Percentiles rank a stretch among this genome's conserved stretches.
Evolutionary conservation across 2,329 filamentous ascomycete species (phyloP).

Genomic region (Aspergillus ustus): DNA sequence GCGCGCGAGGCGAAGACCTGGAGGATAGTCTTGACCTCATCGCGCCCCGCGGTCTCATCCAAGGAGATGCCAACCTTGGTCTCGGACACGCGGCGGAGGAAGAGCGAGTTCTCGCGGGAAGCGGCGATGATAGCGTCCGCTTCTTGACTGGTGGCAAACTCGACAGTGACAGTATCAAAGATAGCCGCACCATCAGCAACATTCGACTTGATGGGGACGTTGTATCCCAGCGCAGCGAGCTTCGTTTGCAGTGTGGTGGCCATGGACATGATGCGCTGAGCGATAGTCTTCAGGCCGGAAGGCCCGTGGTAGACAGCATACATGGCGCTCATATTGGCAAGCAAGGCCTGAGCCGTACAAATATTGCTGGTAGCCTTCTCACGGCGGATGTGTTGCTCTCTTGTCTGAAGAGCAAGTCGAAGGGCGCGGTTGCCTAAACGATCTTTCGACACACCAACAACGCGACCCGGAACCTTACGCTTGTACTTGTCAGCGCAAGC

Average conservation of each 20-base stretch:
- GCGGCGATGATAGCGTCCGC: slow-evolving; percentile 57
- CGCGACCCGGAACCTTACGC: slow-evolving; percentile 87
- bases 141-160: slow-evolving; percentile 57
- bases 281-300: slow-evolving; percentile 78
- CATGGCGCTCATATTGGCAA: slow-evolving; percentile 95
- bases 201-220: slow-evolving; percentile 63
- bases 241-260: slow-evolving; percentile 71
- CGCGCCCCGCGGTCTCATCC: slow-evolving; percentile 71
- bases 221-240: slow-evolving; percentile 66
- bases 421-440: slow-evolving; percentile 80
- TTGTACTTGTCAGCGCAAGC: slow-evolving; percentile 89
- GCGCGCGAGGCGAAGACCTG: slow-evolving; percentile 58
- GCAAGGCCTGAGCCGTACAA: slow-evolving; percentile 89
- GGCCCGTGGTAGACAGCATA: slow-evolving; percentile 96
- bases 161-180: slow-evolving; percentile 81
- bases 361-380: slow-evolving; percentile 98
- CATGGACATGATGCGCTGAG: slow-evolving; percentile 73
- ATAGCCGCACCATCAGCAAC: slow-evolving; percentile 61
- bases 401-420: slow-evolving; percentile 83
- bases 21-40: slow-evolving; percentile 63
- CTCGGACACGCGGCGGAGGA: slow-evolving; percentile 66
- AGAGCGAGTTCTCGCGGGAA: slow-evolving; percentile 59
- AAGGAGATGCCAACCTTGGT: slow-evolving; percentile 73
- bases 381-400: slow-evolving; percentile 93
- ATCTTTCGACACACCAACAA: slow-evolving; percentile 92